A percentile compares a stretch with the other conserved stretches of the same genome.
Conservation (phyloP, 208 protist genomes). For the Leishmania tropica region DNA sequence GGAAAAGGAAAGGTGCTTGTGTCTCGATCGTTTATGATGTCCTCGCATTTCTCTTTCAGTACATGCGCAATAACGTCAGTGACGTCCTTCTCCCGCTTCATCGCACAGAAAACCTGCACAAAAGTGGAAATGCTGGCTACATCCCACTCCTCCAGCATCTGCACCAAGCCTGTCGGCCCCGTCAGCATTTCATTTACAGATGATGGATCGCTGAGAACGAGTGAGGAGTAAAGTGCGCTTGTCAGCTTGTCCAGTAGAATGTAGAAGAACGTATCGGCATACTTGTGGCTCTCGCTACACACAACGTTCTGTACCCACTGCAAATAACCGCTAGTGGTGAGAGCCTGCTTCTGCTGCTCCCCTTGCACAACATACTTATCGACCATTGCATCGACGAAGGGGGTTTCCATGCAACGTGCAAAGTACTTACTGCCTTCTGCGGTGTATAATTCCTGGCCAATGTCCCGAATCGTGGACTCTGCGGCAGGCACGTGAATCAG, state of each 20-base stretch:
- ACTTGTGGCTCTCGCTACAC: constrained; percentile 16
- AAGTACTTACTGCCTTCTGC: constrained; percentile 31
- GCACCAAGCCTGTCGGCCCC: constrained; percentile 21
- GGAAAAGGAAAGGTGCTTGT: constrained; percentile 17
- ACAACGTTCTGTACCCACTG: constrained; percentile 31
- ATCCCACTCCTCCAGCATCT: constrained; percentile 25
- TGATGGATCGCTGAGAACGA: constrained; percentile 19
- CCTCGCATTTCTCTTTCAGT: constrained; percentile 21
- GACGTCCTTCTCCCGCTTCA: constrained; percentile 31
- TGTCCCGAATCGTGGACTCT: constrained; percentile 20
- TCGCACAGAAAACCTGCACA: constrained; percentile 24
- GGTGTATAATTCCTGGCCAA: constrained; percentile 32
- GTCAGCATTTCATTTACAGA: constrained; percentile 24
- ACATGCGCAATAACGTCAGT: constrained; percentile 22
- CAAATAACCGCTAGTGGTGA: constrained; percentile 23
- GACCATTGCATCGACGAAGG: constrained; percentile 34
- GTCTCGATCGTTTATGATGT: constrained; percentile 9
- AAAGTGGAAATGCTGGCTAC: constrained; percentile 20
- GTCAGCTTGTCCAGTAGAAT: constrained; percentile 31
- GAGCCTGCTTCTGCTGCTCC: constrained; percentile 12
- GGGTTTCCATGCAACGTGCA: constrained; percentile 29
- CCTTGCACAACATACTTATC: constrained; percentile 22
- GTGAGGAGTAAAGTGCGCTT: constrained; percentile 24
- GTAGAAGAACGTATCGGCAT: constrained; percentile 28
- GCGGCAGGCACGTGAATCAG: constrained; percentile 13